phyloP scores from a whole-genome alignment of 257 asterid species.

The Solanum medicagineum region DNA sequence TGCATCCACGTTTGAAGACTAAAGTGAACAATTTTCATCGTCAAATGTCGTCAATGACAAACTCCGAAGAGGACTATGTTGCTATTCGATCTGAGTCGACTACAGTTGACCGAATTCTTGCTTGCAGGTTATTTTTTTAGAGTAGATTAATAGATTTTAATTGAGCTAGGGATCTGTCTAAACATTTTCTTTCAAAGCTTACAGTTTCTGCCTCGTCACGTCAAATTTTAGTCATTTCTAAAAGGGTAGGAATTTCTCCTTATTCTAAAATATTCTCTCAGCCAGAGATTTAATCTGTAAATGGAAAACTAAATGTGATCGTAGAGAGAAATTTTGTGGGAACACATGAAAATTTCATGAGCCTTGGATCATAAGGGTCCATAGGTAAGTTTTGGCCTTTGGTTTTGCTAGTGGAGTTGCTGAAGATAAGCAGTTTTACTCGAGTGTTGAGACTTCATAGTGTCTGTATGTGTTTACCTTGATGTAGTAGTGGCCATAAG shows the following conservation, averaged over 20 bases:
- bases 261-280: not conserved
- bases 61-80: slow-evolving; percentile 48
- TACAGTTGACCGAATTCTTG: slow-evolving; percentile 79
- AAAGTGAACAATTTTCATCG: slow-evolving; percentile 75
- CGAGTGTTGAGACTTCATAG: not conserved
- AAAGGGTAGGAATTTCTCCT: not conserved
- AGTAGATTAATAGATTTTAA: not conserved
- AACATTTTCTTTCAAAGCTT: not conserved
- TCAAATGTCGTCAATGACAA: slow-evolving; percentile 55
- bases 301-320: not conserved
- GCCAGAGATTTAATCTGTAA: not conserved
- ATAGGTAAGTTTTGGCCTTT: not conserved
- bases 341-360: not conserved
- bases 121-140: slow-evolving; percentile 53
- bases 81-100: slow-evolving; percentile 97
- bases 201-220: not conserved
- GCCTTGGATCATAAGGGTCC: not conserved
- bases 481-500: not conserved
- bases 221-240: not conserved
- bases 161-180: not conserved
- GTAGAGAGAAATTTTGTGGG: not conserved
- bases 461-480: not conserved
- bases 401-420: not conserved
- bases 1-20: slow-evolving; percentile 81
- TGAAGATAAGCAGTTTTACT: not conserved